Percentiles rank a stretch among this genome's conserved stretches.
Evolutionary conservation across 1,284 basidiomycete genomes (phyloP).

Genomic region (Sporisorium iseilematis-ciliati): DNA sequence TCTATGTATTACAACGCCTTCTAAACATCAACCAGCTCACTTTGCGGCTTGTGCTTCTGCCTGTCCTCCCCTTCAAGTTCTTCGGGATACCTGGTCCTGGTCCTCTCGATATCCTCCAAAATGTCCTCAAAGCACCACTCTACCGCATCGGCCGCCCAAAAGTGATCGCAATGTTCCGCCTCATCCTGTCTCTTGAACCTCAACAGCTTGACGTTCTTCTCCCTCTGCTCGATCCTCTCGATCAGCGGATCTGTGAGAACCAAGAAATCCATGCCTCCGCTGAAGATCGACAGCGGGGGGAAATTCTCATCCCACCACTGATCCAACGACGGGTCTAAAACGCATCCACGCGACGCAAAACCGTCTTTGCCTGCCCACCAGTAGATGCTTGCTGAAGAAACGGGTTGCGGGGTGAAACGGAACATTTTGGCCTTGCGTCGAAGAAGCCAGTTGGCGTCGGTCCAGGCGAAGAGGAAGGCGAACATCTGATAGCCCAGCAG

Average conservation of each 20-base stretch:
- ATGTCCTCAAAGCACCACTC: conserved; percentile 74
- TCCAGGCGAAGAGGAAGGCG: conserved; percentile 76
- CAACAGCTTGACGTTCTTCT: conserved; percentile 72
- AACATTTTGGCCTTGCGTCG: conserved; percentile 76
- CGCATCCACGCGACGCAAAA: conserved; percentile 75
- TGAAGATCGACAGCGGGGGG: conserved; percentile 75
- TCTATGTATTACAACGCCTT: not conserved
- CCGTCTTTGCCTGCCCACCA: conserved; percentile 77
- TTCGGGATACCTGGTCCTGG: conserved; percentile 45
- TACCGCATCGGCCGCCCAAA: conserved; percentile 76
- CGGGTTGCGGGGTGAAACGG: conserved; percentile 76
- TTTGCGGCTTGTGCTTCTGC: not conserved
- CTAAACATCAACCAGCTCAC: conserved; percentile 6
- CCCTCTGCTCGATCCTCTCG: conserved; percentile 56
- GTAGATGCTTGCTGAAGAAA: conserved; percentile 73
- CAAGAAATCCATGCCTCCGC: conserved; percentile 70
- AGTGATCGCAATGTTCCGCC: conserved; percentile 72
- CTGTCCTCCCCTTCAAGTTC: conserved; percentile 20
- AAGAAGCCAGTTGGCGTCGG: conserved; percentile 76
- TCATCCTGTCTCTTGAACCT: conserved; percentile 73
- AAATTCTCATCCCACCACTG: conserved; percentile 75
- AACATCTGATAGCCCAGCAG: conserved; percentile 74
- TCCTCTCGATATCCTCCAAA: conserved; percentile 60
- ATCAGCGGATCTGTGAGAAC: conserved; percentile 64
- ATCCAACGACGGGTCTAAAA: conserved; percentile 73